A percentile compares a stretch with the other conserved stretches of the same genome.
These are phyloP conservation scores for Stentor coeruleus DNA, from an alignment of 73 alveolate species.

Conservation along the genomic window DNA sequence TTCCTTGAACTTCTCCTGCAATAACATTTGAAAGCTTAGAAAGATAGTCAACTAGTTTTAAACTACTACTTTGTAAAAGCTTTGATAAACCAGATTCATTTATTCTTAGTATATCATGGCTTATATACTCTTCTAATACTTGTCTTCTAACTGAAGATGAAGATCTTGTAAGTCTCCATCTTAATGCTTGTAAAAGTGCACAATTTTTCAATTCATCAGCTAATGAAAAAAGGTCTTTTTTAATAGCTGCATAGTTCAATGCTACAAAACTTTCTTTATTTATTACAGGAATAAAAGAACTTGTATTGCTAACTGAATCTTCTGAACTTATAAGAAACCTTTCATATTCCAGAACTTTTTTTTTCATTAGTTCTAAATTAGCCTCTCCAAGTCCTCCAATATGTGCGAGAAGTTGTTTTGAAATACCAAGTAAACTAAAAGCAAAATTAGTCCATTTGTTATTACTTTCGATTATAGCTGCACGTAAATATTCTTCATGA, in stretches of 20 bases:
- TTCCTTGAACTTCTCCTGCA: slow-evolving; percentile 56
- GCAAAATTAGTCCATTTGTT: slow-evolving; percentile 21
- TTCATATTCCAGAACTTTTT: slow-evolving; percentile 16
- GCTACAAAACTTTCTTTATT: not conserved
- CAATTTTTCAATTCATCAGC: slow-evolving; percentile 32
- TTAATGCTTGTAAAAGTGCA: slow-evolving; percentile 58
- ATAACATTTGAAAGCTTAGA: slow-evolving; percentile 47
- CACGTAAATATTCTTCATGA: slow-evolving; percentile 23
- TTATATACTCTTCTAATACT: slow-evolving; percentile 40
- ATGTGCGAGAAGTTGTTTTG: slow-evolving; percentile 19
- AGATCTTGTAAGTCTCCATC: slow-evolving; percentile 67
- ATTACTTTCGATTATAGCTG: slow-evolving; percentile 24
- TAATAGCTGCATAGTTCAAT: not conserved
- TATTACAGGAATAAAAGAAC: slow-evolving; percentile 12
- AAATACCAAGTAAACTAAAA: not conserved
- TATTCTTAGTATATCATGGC: slow-evolving; percentile 50
- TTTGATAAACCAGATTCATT: slow-evolving; percentile 9
- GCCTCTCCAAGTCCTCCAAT: slow-evolving; percentile 27
- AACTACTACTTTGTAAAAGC: not conserved
- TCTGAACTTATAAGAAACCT: slow-evolving; percentile 6
- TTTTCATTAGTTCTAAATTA: not conserved
- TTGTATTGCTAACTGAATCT: slow-evolving; percentile 19
- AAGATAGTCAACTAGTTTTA: slow-evolving; percentile 43
- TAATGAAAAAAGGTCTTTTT: not conserved
- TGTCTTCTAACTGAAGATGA: slow-evolving; percentile 27